Conservation (phyloP, 2,329 filamentous ascomycete genomes). For the Fusarium sp. region DNA sequence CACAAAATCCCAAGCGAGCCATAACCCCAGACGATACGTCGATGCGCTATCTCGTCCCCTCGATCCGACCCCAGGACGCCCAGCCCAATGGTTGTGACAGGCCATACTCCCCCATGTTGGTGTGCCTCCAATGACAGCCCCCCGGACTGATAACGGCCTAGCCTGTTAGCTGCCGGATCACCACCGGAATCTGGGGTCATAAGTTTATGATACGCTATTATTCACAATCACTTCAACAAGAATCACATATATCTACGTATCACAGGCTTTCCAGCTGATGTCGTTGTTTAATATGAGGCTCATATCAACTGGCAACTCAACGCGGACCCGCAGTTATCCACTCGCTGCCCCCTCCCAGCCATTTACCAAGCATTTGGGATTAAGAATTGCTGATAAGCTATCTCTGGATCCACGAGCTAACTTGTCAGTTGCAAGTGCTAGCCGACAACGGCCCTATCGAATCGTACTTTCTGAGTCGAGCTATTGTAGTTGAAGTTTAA, state of each 20-base stretch:
- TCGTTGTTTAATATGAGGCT: slow-evolving; percentile 23
- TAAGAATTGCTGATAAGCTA: slow-evolving; percentile 44
- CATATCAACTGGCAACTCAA: slow-evolving; percentile 15
- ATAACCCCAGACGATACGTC: slow-evolving; percentile 21
- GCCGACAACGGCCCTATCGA: slow-evolving; percentile 33
- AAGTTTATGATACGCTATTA: slow-evolving; percentile 7
- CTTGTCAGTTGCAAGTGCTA: slow-evolving; percentile 33
- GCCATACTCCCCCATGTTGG: slow-evolving; percentile 37
- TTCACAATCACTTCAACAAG: background rate
- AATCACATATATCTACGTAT: slow-evolving; percentile 22
- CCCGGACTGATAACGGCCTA: slow-evolving; percentile 35
- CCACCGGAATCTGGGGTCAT: slow-evolving; percentile 18
- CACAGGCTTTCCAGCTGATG: slow-evolving; percentile 17
- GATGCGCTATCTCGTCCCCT: slow-evolving; percentile 31
- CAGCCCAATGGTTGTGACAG: slow-evolving; percentile 14
- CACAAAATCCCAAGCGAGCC: slow-evolving; percentile 1
- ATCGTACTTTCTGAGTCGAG: slow-evolving; percentile 12
- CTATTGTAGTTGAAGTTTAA: slow-evolving; percentile 10
- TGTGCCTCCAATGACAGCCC: slow-evolving; percentile 13
- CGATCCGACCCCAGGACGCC: slow-evolving; percentile 15
- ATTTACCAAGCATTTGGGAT: slow-evolving; percentile 34
- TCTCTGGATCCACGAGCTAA: slow-evolving; percentile 37
- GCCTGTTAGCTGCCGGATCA: slow-evolving; percentile 5
- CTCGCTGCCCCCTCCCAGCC: slow-evolving; percentile 21
- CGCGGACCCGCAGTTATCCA: slow-evolving; percentile 39